Evolutionary conservation across 1,284 basidiomycete genomes (phyloP), one percentile per base, ranked within the genome.

Genomic region (Marasmius sp.): DNA sequence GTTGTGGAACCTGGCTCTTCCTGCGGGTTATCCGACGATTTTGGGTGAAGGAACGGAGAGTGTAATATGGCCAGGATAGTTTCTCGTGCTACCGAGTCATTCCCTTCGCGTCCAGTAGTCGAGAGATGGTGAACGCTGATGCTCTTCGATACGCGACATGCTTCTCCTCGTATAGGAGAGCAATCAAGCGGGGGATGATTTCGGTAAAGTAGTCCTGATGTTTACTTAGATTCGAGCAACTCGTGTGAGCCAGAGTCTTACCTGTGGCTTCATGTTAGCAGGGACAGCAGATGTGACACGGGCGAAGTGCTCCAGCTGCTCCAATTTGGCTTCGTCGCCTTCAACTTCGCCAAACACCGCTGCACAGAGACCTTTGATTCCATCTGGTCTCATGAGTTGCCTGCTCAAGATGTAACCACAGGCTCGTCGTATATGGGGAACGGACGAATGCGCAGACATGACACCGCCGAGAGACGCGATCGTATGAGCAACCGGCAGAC

Each of bases 291-390:
- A 79, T 38, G 93, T 70, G 20, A 90, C 79, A 6, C 75, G 77
- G 14, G 88, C 78, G 20, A 90, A 77, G 58, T 87, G 86, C 64
- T 92, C 85, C 10, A 92, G 77, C 70, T 89, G 91, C 64, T 88
- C 85, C 7, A 91, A 69, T 1, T 81, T 79, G 1, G 81, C 78
- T 57, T 84, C 81, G 14, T 82, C 83, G 18, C 78, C 71, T 2
- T 72, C 67, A 20, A 84, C 81, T 61, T 89, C 87, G 0, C 86
- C 85, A 63, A 92, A 89, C 0, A 91, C 74, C 16, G 87, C 87
- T 10, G 80, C 78, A 63, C 84, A 87, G 20, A 93, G 78, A 1
- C 89, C 91, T 39, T 75, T 78, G 3, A 93, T 77, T 1, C 91
- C 91, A 37, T 86, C 83, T 2, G 85, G 83, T 36, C 89, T 84